These are phyloP conservation scores for Ramalina intermedia DNA, from an alignment of 495 filamentous ascomycete genomes.

Conservation along the genomic window DNA sequence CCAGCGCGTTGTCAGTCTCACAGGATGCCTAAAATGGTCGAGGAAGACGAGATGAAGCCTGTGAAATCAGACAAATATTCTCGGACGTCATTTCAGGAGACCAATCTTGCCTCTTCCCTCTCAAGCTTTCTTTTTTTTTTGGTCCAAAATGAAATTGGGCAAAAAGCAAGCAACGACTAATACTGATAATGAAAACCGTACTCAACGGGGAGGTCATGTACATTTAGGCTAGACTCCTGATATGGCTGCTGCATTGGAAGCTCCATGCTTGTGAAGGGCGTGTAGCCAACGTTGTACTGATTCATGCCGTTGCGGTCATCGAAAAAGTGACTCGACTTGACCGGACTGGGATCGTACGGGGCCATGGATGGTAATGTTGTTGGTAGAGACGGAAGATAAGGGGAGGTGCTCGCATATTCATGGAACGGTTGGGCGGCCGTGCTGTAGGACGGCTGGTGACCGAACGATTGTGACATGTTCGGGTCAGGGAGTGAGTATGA, in stretches of 20 bases:
- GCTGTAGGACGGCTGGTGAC: conserved; percentile 49
- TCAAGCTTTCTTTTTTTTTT: background rate
- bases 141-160: conserved; percentile 4
- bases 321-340: conserved; percentile 43
- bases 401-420: conserved; percentile 41
- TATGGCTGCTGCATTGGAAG: conserved; percentile 45
- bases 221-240: conserved; percentile 51
- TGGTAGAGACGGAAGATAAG: conserved; percentile 48
- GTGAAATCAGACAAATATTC: background rate
- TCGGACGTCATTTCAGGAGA: no score
- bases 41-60: conserved; percentile 4
- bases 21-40: conserved; percentile 3
- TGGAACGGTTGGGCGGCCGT: conserved; percentile 41
- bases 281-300: conserved; percentile 64
- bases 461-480: conserved; percentile 50
- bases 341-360: conserved; percentile 41
- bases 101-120: background rate
- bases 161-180: background rate
- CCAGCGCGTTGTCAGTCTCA: conserved; percentile 16
- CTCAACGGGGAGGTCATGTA: conserved; percentile 34
- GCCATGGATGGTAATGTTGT: conserved; percentile 54
- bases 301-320: conserved; percentile 52
- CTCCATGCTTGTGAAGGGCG: conserved; percentile 62
- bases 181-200: conserved; percentile 18
- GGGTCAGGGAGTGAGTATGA: conserved; percentile 53